phyloP scores from a whole-genome alignment of 1,284 basidiomycete genomes.

The Cutaneotrichosporon dermatis region DNA sequence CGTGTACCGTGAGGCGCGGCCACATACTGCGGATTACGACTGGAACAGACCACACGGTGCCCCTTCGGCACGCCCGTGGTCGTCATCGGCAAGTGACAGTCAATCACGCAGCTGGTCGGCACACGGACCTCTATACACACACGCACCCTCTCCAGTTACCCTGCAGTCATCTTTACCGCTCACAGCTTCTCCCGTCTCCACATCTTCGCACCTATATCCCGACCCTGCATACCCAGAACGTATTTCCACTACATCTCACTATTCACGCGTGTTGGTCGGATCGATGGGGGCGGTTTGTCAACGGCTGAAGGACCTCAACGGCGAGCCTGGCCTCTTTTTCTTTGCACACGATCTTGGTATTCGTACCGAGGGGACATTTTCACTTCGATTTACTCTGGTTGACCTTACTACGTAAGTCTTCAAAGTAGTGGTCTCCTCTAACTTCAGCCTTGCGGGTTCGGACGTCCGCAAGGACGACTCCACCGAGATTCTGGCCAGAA shows the following conservation, averaged over 20 bases:
- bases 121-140: conserved; percentile 9
- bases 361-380: conserved; percentile 66
- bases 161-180: conserved; percentile 6
- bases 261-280: conserved; percentile 81
- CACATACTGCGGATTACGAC: conserved; percentile 6
- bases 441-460: conserved; percentile 4
- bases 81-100: conserved; percentile 4
- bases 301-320: conserved; percentile 73
- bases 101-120: neutral
- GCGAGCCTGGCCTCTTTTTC: conserved; percentile 77
- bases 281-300: conserved; percentile 78
- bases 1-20: conserved; percentile 4
- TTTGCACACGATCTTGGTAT: conserved; percentile 82
- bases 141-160: conserved; percentile 6
- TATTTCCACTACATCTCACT: conserved; percentile 58
- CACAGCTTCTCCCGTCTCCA: conserved; percentile 7
- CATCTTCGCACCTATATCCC: conserved; percentile 8
- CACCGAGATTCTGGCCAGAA: conserved; percentile 68
- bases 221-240: conserved; percentile 21
- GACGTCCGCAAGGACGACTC: conserved; percentile 24
- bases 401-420: conserved; percentile 32
- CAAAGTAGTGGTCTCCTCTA: neutral
- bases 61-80: conserved; percentile 8
- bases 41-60: conserved; percentile 6
- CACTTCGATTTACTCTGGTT: conserved; percentile 41